Evolutionary conservation across 495 filamentous ascomycete genomes (phyloP), one percentile per base, ranked within the genome.

Genomic region (Tirmania nivea): DNA sequence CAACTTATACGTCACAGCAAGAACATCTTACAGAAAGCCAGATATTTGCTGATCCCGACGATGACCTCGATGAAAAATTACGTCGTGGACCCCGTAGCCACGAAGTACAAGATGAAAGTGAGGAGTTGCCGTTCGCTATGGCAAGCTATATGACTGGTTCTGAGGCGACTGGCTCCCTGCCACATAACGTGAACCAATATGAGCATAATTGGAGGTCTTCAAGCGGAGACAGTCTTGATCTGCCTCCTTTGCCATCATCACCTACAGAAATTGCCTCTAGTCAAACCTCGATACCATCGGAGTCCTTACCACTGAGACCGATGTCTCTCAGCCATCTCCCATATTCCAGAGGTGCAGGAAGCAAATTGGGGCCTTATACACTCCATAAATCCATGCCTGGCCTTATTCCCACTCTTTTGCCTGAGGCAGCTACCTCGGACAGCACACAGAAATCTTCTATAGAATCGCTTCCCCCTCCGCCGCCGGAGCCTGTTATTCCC

Each of bases 181-280:
- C 25, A 31, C 25, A 31, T 31, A 7, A 31, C 3, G 25, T 31
- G 7, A 31, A 31, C 25, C 25, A 31, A 31, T 31, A 31, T 7
- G 25, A 7, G 25, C 25, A 31, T 31, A 31, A 31, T 31, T 31
- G 3, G 25, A 31, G 3, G 31, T 35, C 34, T 42, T 39, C 36
- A 42, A 34, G 35, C 51, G 37, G n/a, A 17, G 34, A 10, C 49
- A 16, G 37, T 34, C 20, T 6, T 51, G 34, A 34, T 34, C 49
- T 16, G 34, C 8, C 8, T 35, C 20, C 17, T 35, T 25, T 11
- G 25, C 42, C 39, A 10, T 34, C 52, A 14, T 49, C 52, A 49
- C 21, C 39, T 16, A 34, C 25, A 7, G 19, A 60, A n/a, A 49
- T 59, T 1, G 54, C 55, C 12, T 49, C n/a, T n/a, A 51, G 52